Evolutionary conservation across 768 basidiomycete genomes (phyloP), one percentile per base, ranked within the genome.

Genomic region (Pisolithus microcarpus): DNA sequence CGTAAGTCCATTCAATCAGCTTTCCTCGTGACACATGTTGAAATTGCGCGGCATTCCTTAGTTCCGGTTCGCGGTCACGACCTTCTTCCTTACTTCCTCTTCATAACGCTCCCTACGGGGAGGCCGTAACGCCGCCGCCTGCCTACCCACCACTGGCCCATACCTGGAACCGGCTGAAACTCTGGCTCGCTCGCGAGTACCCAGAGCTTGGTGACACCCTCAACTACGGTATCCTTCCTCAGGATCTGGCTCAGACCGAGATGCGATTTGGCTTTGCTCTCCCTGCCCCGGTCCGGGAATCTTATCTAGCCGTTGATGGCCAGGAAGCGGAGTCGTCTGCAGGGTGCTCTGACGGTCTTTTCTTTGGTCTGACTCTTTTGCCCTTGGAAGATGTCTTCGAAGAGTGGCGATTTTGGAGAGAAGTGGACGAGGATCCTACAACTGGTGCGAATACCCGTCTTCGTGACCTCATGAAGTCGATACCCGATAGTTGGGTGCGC

Each of bases 321-420:
- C 96, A 99, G 64, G 96, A 98, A 65, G 80, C 89, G 18, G 88
- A 92, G 68, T 88, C 88, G 13, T 74, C 89, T 26, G 89, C 87
- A 38, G 89, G 87, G 11, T 92, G 89, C 61, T 78, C 88, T 8
- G 87, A 91, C 52, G 96, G 96, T 31, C 75, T 99, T 28, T 91
- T 99, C 68, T 97, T 92, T 61, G 96, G 96, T n/a, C 71, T 99
- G 18, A 86, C 84, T n/a, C 76, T 96, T 36, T 72, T 99, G 18
- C 90, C 92, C 11, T 75, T 98, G 42, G 96, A 99, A 61, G 87
- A 91, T 58, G 91, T 96, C 24, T 73, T 93, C 40, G 85, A 92
- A 51, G 96, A 99, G 69, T 99, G 95, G 93, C 74, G 78, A 34
- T 97, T 96, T 64, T 98, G 96, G 95, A 74, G 95, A 55, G 85